Percentiles rank a stretch among this genome's conserved stretches.
These are phyloP conservation scores for Williopsis jadinii DNA, from an alignment of 1,139 yeast genomes.

Conservation along the genomic window DNA sequence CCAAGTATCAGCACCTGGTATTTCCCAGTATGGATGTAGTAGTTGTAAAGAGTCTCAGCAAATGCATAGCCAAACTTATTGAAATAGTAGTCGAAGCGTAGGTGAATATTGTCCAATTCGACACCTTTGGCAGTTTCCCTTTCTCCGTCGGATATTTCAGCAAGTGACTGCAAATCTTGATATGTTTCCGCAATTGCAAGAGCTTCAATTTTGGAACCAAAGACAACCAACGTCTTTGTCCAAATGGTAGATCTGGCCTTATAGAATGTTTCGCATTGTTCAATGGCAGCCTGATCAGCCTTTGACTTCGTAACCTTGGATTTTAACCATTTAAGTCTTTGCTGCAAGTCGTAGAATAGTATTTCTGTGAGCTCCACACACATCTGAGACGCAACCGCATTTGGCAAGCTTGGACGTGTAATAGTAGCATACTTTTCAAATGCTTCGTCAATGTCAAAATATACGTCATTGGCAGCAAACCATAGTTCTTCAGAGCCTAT, in stretches of 20 bases:
- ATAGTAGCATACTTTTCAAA: slow-evolving; percentile 24
- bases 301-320: slow-evolving; percentile 20
- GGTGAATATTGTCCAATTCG: slow-evolving; percentile 24
- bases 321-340: slow-evolving; percentile 26
- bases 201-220: slow-evolving; percentile 46
- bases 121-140: slow-evolving; percentile 31
- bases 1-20: slow-evolving; percentile 48
- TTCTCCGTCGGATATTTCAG: slow-evolving; percentile 54
- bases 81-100: slow-evolving; percentile 47
- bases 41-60: slow-evolving; percentile 58
- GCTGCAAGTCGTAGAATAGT: slow-evolving; percentile 29
- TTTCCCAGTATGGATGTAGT: slow-evolving; percentile 48
- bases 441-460: slow-evolving; percentile 23
- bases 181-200: slow-evolving; percentile 60
- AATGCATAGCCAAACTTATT: slow-evolving; percentile 60
- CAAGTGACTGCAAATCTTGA: slow-evolving; percentile 58
- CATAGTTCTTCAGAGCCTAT: slow-evolving; percentile 26
- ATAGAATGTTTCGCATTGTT: slow-evolving; percentile 18
- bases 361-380: slow-evolving; percentile 27
- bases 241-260: slow-evolving; percentile 35
- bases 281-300: slow-evolving; percentile 17
- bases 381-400: slow-evolving; percentile 10
- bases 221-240: slow-evolving; percentile 46
- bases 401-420: slow-evolving; percentile 2
- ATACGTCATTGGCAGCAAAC: slow-evolving; percentile 24